These are phyloP conservation scores for Scenedesmus sp. DNA, from an alignment of 163 green algal genomes.

Conservation along the genomic window DNA sequence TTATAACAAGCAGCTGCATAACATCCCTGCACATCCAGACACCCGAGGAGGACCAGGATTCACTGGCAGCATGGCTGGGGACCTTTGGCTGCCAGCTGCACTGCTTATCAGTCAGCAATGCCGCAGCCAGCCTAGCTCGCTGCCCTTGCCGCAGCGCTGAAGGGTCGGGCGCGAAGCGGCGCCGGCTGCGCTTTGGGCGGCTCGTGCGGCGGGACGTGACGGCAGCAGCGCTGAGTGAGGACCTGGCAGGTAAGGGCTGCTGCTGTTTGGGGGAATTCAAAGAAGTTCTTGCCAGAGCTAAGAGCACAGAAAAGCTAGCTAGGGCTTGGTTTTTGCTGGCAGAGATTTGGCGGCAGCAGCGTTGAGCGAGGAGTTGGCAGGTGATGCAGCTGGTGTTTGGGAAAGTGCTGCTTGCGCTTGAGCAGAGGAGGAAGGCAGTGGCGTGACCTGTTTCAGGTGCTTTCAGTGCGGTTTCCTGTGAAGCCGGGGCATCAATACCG, in stretches of 20 bases:
- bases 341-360: no score
- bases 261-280: no score
- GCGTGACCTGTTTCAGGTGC: no score
- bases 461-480: no score
- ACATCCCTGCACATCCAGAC: neutral
- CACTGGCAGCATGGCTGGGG: neutral
- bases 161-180: neutral
- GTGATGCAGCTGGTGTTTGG: no score
- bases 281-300: no score
- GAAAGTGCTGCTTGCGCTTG: no score
- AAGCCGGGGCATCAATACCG: no score
- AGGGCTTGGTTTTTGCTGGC: no score
- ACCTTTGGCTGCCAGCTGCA: neutral
- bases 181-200: neutral
- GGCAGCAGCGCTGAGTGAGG: neutral
- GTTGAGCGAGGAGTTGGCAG: no score
- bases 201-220: neutral
- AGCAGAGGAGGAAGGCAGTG: no score
- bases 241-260: neutral
- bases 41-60: neutral
- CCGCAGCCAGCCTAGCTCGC: neutral
- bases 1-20: neutral
- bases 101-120: neutral
- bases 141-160: neutral
- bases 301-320: no score